These are phyloP conservation scores for Pythium plurisporium DNA, from an alignment of 352 stramenopile species.

Conservation along the genomic window DNA sequence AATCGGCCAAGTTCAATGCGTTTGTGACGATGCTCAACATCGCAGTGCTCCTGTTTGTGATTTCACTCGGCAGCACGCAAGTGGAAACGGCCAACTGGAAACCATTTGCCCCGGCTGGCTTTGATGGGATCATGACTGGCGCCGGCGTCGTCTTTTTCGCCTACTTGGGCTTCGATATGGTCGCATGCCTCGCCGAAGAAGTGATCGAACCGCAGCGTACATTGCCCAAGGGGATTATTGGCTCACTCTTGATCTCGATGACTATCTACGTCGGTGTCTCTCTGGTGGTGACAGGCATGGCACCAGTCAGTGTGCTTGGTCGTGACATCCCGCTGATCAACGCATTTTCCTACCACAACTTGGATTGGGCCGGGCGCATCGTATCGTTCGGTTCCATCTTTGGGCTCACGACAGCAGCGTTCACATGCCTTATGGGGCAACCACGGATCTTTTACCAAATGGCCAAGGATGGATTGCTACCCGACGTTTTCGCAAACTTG, in stretches of 20 bases:
- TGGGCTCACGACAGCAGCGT: constrained; percentile 86
- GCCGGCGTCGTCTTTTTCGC: constrained; percentile 90
- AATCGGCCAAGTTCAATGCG: constrained; percentile 91
- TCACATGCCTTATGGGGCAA: constrained; percentile 91
- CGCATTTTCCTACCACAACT: constrained; percentile 72
- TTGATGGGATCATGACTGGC: constrained; percentile 85
- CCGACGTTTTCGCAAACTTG: constrained; percentile 56
- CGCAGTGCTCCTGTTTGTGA: constrained; percentile 87
- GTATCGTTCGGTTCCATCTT: constrained; percentile 92
- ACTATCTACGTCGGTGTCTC: constrained; percentile 88
- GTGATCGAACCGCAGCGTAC: constrained; percentile 87
- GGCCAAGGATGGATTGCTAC: constrained; percentile 80
- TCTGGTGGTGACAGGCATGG: constrained; percentile 88
- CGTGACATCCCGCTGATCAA: constrained; percentile 79
- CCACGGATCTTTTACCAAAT: constrained; percentile 92
- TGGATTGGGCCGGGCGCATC: constrained; percentile 69
- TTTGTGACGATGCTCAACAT: constrained; percentile 89
- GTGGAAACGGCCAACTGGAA: constrained; percentile 75
- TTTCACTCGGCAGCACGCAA: constrained; percentile 72
- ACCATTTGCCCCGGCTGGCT: constrained; percentile 81
- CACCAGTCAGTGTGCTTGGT: constrained; percentile 62
- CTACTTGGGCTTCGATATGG: constrained; percentile 93
- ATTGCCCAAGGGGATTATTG: constrained; percentile 90
- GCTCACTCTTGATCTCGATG: constrained; percentile 88
- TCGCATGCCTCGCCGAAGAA: constrained; percentile 89